Base-by-base conservation (phyloP, 495 filamentous ascomycete genomes). In the Parachaetomium inaequale region DNA sequence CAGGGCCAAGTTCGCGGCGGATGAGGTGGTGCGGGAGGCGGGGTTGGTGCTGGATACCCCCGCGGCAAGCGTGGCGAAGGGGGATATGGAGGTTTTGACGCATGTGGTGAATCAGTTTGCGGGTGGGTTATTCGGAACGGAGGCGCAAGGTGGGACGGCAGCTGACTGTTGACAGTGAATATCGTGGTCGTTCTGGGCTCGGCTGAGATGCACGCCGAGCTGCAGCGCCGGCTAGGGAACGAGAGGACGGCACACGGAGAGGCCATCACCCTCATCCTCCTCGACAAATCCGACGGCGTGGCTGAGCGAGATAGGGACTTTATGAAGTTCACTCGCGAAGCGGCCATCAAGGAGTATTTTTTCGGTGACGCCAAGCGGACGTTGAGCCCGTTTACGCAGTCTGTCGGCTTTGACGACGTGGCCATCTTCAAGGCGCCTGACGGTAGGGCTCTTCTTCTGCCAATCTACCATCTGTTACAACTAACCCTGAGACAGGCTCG, bases 21-120 rank as follows among this genome's bases (percentile, higher is more conserved):
- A 96, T 71, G 77, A 81, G 21, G 80, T 82, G 40, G 85, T 86
- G 7, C 85, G 86, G 69, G 79, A 78, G 59, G 81, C 88, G 0
- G 94, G 95, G 3, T 84, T 92, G 67, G 80, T 99, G 38, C 85
- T 99, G 69, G 94, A 99, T 70, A 91, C 91, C 0, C 86, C 91
- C 1, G 90, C 90, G 0, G 73, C 85, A 28, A 82, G 89, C 21
- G 78, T 69, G 71, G 82, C 49, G 19, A 57, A 78, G 47, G 84
- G 78, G 45, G 88, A 89, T 66, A 67, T 65, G 72, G 91, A 94
- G 42, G 70, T 88, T 56, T 84, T 98, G 58, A 82, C 86, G 21
- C 91, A 96, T 76, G 87, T 93, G 62, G 85, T 94, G 19, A 86
- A 88, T 5, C 93, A 98, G 71, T 96, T 98, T 72, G 87, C 86